Base-by-base conservation (phyloP, 495 filamentous ascomycete species). In the Chaetomidium leptoderma region DNA sequence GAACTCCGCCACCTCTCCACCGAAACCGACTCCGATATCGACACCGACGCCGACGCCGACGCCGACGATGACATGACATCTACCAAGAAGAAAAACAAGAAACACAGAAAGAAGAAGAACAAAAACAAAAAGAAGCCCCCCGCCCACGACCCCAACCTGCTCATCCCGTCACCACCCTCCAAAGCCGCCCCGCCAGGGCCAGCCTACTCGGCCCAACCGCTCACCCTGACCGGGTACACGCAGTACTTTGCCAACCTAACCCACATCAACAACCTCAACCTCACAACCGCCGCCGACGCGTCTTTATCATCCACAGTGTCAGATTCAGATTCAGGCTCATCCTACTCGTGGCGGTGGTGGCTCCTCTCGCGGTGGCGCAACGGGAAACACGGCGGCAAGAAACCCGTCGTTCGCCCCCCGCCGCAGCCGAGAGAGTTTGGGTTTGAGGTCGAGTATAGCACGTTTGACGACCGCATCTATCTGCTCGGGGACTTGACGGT, bases 221-320 rank as follows among this genome's bases (percentile, higher is more conserved):
- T 96, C 24, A 86, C 88, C 0, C 74, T 87, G 59, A 77, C 88
- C 3, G 78, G 87, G 10, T 97, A 88, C 66, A 91, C 84, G 4
- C 93, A 99, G 63, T 97, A 95, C 74, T 96, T 80, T 69, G 91
- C 92, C 42, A 99, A 99, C 72, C 75, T 99, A 2, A 97, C 95
- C 0, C 72, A 80, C 57, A 86, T 95, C 75, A 95, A 97, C 68
- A 86, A 85, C 43, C 26, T 67, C 37, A 65, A 60, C 5, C 55
- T 66, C 43, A 57, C 53, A 17, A 4, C 29, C 19, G 1, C 23
- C 26, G 8, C 48, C 8, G 2, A 17, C 8, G 1, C 19, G 3
- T n/a, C 42, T 78, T 85, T 63, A 75, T 81, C 57, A 57, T 56
- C 2, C 46, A n/a, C n/a, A n/a, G n/a, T n/a, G n/a, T n/a, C n/a